Evolutionary conservation across 352 stramenopile species (phyloP), one percentile per base, ranked within the genome.

Genomic region (Phytophthora fragariae): DNA sequence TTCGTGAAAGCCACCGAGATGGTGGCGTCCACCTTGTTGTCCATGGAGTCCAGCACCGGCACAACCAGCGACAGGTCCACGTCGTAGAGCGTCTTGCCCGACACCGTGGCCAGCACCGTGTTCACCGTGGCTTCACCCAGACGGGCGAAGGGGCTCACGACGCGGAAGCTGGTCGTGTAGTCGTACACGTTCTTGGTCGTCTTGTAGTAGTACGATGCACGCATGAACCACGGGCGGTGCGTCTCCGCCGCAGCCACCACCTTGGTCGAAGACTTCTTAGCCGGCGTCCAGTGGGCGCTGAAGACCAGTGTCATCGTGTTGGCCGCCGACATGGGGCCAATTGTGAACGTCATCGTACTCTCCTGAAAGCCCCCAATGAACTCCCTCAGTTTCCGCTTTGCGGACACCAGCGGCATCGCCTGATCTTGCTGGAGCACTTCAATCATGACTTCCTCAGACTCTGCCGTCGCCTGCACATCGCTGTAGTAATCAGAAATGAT

Each of bases 121-220:
- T 94, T 92, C 27, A 85, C 81, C 19, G 79, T 93, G 10, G 75
- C 81, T 76, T 94, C 85, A 56, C 85, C 84, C 47, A 93, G 75
- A 10, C 83, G 85, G 12, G 88, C 88, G 41, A 94, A 79, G 17
- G 72, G 72, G 47, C 79, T 79, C n/a, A 94, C 80, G 52, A 90
- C 76, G 29, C 80, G 75, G 73, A 94, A 94, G 75, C 88, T 93
- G 46, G 88, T 94, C 52, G 88, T 88, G 79, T 94, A 94, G 76
- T 86, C 80, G 77, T 94, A 94, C 71, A 94, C 82, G 29, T 73
- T 84, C 85, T 94, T 94, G 33, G 80, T 84, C 49, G 84, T 92
- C 65, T 91, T 79, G 72, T 94, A 94, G 73, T 94, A 94, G 75
- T 92, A 94, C 62, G 84, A 88, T 52, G 76, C 81, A 24, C 86